A percentile compares a stretch with the other conserved stretches of the same genome.
Conservation (phyloP, 1,139 yeast species). For the Diutina neorugosa region DNA sequence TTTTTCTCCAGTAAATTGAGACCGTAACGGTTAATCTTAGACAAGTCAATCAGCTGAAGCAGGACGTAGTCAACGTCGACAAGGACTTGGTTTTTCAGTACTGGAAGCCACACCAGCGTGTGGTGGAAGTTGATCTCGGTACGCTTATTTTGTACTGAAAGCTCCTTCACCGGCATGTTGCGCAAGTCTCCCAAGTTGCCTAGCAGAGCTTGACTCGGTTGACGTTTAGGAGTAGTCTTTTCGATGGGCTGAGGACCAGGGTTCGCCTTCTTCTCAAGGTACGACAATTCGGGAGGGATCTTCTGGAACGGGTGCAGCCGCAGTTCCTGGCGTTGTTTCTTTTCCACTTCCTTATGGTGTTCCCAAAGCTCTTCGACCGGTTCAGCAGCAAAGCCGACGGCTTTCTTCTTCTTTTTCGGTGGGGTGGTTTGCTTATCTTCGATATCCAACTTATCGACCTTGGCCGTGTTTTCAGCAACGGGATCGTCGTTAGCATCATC, state of each 20-base stretch:
- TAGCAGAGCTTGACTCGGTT: conserved; percentile 5
- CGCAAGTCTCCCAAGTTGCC: conserved; percentile 21
- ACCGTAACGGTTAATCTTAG: conserved; percentile 25
- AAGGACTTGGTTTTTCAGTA: conserved; percentile 19
- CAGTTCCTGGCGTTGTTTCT: conserved; percentile 16
- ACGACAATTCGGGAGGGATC: conserved; percentile 33
- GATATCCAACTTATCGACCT: neutral
- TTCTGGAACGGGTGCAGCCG: conserved; percentile 26
- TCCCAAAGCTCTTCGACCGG: conserved; percentile 26
- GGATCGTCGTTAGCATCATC: neutral
- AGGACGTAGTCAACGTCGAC: conserved; percentile 27
- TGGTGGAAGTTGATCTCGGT: conserved; percentile 33
- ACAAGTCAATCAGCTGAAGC: conserved; percentile 27
- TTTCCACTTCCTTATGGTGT: conserved; percentile 19
- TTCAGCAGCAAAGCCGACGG: conserved; percentile 32
- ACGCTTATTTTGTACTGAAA: conserved; percentile 29
- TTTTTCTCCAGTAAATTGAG: conserved; percentile 26
- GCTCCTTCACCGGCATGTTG: conserved; percentile 21
- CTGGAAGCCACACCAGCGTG: conserved; percentile 25
- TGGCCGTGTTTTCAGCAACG: neutral
- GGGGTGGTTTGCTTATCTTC: neutral
- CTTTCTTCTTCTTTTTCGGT: conserved; percentile 10
- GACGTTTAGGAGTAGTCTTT: conserved; percentile 5
- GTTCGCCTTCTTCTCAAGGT: conserved; percentile 18
- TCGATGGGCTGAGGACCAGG: conserved; percentile 15